Conservation (phyloP, 1,139 yeast genomes). For the Pichia sp. region DNA sequence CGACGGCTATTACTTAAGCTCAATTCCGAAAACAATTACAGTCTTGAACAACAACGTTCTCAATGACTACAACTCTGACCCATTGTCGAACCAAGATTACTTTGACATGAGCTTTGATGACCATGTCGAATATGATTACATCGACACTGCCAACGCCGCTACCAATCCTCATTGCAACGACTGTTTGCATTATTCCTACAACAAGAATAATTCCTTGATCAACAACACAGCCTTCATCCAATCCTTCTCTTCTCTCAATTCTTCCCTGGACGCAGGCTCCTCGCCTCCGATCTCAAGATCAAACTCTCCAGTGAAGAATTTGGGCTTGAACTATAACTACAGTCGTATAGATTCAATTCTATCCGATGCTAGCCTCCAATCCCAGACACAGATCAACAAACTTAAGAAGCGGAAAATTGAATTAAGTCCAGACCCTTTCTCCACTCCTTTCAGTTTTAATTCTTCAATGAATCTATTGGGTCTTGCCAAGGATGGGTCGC, state of each 20-base stretch:
- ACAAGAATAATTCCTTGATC: slow-evolving; percentile 1
- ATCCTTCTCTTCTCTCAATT: slow-evolving; percentile 11
- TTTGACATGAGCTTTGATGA: background rate
- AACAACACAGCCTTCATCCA: slow-evolving; percentile 4
- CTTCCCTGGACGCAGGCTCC: slow-evolving; percentile 9
- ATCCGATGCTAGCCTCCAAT: background rate
- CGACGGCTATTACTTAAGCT: background rate
- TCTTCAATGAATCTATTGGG: background rate
- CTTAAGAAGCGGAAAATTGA: background rate
- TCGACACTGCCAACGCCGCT: background rate
- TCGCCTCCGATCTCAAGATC: slow-evolving; percentile 12
- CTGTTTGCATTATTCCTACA: slow-evolving; percentile 4
- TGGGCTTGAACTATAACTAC: background rate
- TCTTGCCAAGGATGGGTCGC: background rate
- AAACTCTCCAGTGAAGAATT: slow-evolving; percentile 7
- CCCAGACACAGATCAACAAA: background rate
- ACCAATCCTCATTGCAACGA: background rate
- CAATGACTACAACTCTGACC: background rate
- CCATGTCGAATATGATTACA: background rate
- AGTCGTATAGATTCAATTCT: background rate
- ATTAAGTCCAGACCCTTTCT: background rate
- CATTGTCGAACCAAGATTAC: background rate
- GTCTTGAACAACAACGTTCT: background rate
- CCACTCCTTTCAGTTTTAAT: background rate
- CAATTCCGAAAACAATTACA: background rate